Evolutionary conservation across 2,329 filamentous ascomycete species (phyloP), one percentile per base, ranked within the genome.

Genomic region (Stenocarpella maydis): DNA sequence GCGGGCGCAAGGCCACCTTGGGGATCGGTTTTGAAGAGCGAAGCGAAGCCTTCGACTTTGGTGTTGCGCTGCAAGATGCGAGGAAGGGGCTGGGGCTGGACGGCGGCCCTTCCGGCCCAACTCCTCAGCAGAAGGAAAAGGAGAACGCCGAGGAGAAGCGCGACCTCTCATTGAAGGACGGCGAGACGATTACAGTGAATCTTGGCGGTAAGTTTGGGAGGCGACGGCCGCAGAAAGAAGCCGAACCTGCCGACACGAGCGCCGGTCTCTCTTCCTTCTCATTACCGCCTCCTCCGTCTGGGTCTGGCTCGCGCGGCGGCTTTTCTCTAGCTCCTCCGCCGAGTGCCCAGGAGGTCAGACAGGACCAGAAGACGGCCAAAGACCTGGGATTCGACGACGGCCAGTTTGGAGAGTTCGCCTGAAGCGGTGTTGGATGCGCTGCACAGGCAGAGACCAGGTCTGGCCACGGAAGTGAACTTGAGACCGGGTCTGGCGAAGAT

Each of bases 1-100:
- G 87, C 49, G 90, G 92, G 1, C 86, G 91, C 74, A 95, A 94
- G 78, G 94, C 94, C 14, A 87, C 92, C 54, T 81, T 97, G 70
- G 94, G 94, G 12, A 88, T 97, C 73, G 94, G 94, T 12, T 97
- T 97, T 77, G 93, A 97, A 82, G 93, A 97, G 79, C 85, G 94
- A 61, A 90, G 88, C 76, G 92, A 95, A 75, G 93, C 94, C 1
- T 95, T 97, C 74, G 94, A 97, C 77, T 94, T 97, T 76, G 88
- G 89, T 71, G 91, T 97, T 64, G 88, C 91, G 19, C 82, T 97
- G 77, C 92, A 95, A 79, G 93, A 96, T 78, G 91, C 90, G 24
- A 84, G 91, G 75, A 91, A 92, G 79, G 87, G 89, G 1, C 79
- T 95, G 8, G 90, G 89, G 0, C 84, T 91, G 76, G 87, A 89